Base-by-base conservation (phyloP, 441 rosid species). In the Jatropha podagrica region DNA sequence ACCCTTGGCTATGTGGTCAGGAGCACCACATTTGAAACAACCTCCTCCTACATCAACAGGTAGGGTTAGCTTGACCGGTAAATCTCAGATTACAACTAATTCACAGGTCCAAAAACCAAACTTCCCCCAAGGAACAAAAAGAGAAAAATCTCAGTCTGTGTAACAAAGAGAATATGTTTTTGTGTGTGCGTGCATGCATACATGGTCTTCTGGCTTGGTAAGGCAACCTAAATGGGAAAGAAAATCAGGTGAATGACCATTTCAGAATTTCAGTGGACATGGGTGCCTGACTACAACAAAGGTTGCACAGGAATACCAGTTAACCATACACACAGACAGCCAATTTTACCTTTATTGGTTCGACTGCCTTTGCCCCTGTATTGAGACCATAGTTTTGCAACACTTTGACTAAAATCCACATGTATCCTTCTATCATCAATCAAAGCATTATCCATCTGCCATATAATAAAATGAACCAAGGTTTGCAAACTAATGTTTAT, bases 401-500 rank as follows among this genome's bases (percentile, higher is more conserved):
- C 99, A 86, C 98, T 94, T 76, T 96, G 98, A 86, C 98, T 92
- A 76, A 95, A 95, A 83, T 92, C 97, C 65, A 92, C 98, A 79
- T 92, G 94, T 80, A 95, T 86, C 85, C 98, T 91, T 85, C 98
- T 85, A 85, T 95, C 98, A 69, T 95, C 98, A 73, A 95, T 95
- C 84, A 95, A 83, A 78, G 96, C 97, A 81, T 95, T 95, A 80
- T 92, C 97, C 97, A 95, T 92, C 97, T 92, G 86, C 79, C 76
- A 75, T 49, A 81, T 78, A 72, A 71, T 42, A 54, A 71, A 54
- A 63, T 73, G 78, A 26, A 76, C 3, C 41, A 61, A 78, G 37
- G 18, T 68, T 15, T 26, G 61, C 20, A 59, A 32, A 65, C 20
- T 13, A 42, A 32, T 20, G 20, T n/a, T 32, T 40, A 32, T 41